Percentiles rank a stretch among this genome's conserved stretches.
Evolutionary conservation across 1,284 basidiomycete genomes (phyloP).

Genomic region (Grifola frondosa): DNA sequence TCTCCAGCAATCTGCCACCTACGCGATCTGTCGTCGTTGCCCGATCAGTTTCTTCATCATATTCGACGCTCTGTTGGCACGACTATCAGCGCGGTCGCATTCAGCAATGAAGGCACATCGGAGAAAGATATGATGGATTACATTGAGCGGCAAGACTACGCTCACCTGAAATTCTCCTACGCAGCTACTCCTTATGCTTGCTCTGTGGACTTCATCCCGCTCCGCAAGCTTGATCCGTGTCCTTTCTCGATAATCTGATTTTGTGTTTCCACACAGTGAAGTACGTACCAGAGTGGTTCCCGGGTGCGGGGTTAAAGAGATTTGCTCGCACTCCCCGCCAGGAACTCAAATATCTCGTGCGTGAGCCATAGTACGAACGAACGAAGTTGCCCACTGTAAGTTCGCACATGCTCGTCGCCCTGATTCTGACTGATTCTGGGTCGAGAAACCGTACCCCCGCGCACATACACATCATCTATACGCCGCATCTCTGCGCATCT

Average conservation of each 20-base stretch:
- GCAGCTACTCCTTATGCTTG: constrained; percentile 10
- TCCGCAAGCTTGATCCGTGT: constrained; percentile 9
- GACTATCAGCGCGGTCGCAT: constrained; percentile 12
- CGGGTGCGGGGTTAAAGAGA: constrained; percentile 42
- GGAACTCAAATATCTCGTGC: constrained; percentile 16
- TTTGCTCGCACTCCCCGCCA: constrained; percentile 37
- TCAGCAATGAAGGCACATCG: constrained; percentile 13
- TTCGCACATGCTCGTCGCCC: neutral
- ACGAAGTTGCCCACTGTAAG: constrained; percentile 18
- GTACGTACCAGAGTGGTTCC: constrained; percentile 40
- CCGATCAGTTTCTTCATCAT: constrained; percentile 1
- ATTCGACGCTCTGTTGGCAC: constrained; percentile 9
- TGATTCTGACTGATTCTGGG: too few relatives aligned
- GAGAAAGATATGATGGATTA: constrained; percentile 9
- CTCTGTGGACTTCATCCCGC: constrained; percentile 18
- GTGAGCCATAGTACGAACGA: constrained; percentile 29
- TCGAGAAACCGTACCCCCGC: too few relatives aligned
- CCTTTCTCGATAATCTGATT: neutral
- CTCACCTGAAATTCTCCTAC: constrained; percentile 8
- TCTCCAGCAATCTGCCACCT: constrained; percentile 8
- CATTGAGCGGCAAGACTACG: constrained; percentile 16
- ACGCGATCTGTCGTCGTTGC: neutral
- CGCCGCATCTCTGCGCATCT: too few relatives aligned
- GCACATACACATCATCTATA: too few relatives aligned
- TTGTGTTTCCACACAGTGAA: constrained; percentile 22